Percentiles rank a stretch among this genome's conserved stretches.
Conservation (phyloP, 2,329 filamentous ascomycete species). For the Raffaelea albimanens region DNA sequence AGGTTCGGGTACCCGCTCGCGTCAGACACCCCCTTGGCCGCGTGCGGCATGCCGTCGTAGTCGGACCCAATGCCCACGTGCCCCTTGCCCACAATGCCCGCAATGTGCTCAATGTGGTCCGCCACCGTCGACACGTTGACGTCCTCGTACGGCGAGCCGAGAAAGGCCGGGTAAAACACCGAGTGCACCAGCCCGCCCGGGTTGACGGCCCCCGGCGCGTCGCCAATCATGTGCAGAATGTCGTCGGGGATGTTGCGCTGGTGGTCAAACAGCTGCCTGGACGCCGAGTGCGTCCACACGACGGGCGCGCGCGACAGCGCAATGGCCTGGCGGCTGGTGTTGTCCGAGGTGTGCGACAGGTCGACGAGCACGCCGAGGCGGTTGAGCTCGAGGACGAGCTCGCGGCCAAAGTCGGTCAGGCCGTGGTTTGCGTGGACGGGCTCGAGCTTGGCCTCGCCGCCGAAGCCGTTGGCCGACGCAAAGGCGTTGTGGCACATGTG, state of each 20-base stretch:
- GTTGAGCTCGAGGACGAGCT: constrained; percentile 2
- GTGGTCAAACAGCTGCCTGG: background rate
- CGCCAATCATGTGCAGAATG: constrained; percentile 22
- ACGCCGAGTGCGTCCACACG: constrained; percentile 1
- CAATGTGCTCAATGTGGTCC: constrained; percentile 73
- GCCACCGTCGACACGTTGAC: constrained; percentile 53
- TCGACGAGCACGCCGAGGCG: constrained; percentile 6
- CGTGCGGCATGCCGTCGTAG: constrained; percentile 64
- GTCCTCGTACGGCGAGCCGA: constrained; percentile 24
- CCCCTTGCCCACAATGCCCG: constrained; percentile 71
- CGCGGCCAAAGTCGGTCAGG: background rate
- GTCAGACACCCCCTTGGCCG: constrained; percentile 69
- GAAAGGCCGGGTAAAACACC: constrained; percentile 22
- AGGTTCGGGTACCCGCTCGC: constrained; percentile 74
- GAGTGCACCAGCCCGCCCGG: constrained; percentile 26
- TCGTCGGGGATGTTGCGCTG: constrained; percentile 31
- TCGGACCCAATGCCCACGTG: constrained; percentile 84
- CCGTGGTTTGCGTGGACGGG: constrained; percentile 1
- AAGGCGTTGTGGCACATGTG: constrained; percentile 6
- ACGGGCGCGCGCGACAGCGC: constrained; percentile 1
- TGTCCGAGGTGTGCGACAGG: constrained; percentile 6
- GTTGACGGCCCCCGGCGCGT: constrained; percentile 16
- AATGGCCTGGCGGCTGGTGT: constrained; percentile 6
- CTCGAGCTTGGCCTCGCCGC: background rate
- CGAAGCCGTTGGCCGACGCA: background rate